Base-by-base conservation (phyloP, 2,329 filamentous ascomycete genomes). In the Sordariomycetes sp. region DNA sequence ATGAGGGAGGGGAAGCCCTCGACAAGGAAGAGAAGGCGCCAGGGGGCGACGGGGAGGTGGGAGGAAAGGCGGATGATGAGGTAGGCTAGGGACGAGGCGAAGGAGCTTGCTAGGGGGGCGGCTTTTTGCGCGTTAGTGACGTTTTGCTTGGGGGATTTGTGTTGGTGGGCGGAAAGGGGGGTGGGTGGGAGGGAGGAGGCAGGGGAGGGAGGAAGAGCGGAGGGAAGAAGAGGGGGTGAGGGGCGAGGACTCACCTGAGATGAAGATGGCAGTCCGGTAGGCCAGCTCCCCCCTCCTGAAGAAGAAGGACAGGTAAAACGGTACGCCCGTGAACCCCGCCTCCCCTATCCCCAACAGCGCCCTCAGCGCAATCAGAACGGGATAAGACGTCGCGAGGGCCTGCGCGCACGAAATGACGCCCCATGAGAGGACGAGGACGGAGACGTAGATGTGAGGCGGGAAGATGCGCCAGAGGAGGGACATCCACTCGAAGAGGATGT, bases 1-100 rank as follows among this genome's bases (percentile, higher is more conserved):
- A 95, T 60, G 51, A 95, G 79, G 28, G 87, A 90, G 1, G 90
- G 90, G 60, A 95, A 92, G 1, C 90, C 90, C 68, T 95, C 90
- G 13, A 92, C 63, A 8, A 95, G 76, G 65, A 95, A 95, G 32
- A 95, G 76, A 1, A 91, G 77, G n/a, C 90, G 80, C 90, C 90
- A 95, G 3, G 87, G 82, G 0, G 89, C 87, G 54, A 95, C 84
- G 17, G 86, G 86, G 1, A 80, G 75, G 60, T 76, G 65, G 53
- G 80, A 72, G 55, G 82, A 88, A 15, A 90, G 64, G 63, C 81
- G 83, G 55, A 90, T 79, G 60, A 96, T 92, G 24, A 84, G 65
- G 84, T 86, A 90, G 8, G 90, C 90, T 3, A 96, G 75, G 10
- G 80, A 85, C 45, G 89, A 89, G 0, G 89, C 88, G 66, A 95